Conservation (phyloP, 2,329 filamentous ascomycete genomes). For the Xylaria sp. region DNA sequence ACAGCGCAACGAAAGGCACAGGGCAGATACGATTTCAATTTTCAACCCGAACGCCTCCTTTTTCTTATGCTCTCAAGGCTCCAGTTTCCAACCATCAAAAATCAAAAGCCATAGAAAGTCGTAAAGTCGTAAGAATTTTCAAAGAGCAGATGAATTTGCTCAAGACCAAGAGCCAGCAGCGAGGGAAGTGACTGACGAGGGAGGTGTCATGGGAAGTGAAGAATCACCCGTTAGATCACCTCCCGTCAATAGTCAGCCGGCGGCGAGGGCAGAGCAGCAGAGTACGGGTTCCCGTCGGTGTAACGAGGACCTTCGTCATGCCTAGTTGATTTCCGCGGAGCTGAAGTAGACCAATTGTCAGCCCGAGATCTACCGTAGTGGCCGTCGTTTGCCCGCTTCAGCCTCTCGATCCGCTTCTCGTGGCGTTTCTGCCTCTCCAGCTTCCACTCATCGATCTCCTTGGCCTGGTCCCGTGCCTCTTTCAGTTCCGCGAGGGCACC, state of each 20-base stretch:
- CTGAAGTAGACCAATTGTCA: slow-evolving; percentile 49
- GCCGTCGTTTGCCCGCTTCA: slow-evolving; percentile 32
- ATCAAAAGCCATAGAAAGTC: slow-evolving; percentile 27
- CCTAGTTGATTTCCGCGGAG: slow-evolving; percentile 43
- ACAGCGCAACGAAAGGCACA: slow-evolving; percentile 17
- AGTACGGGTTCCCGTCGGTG: slow-evolving; percentile 51
- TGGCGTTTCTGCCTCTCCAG: slow-evolving; percentile 54
- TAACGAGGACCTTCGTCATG: slow-evolving; percentile 51
- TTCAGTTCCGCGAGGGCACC: slow-evolving; percentile 59
- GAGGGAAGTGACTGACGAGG: slow-evolving; percentile 2
- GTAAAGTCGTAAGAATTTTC: slow-evolving; percentile 26
- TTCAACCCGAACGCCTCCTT: slow-evolving; percentile 16
- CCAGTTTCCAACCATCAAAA: slow-evolving; percentile 15
- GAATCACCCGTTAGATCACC: slow-evolving; percentile 32
- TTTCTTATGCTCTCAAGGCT: too few relatives aligned
- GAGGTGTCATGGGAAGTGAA: slow-evolving; percentile 9
- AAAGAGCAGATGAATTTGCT: slow-evolving; percentile 13
- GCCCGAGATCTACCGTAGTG: slow-evolving; percentile 44
- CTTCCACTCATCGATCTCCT: slow-evolving; percentile 54
- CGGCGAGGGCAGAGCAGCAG: slow-evolving; percentile 46
- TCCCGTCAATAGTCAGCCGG: slow-evolving; percentile 43
- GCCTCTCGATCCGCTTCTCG: slow-evolving; percentile 48
- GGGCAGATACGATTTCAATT: slow-evolving; percentile 17
- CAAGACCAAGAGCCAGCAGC: not conserved
- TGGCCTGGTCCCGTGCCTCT: slow-evolving; percentile 53